Percentiles rank a stretch among this genome's conserved stretches.
Conservation (phyloP, 345 rosid genomes). For the Aethionema arabicum region DNA sequence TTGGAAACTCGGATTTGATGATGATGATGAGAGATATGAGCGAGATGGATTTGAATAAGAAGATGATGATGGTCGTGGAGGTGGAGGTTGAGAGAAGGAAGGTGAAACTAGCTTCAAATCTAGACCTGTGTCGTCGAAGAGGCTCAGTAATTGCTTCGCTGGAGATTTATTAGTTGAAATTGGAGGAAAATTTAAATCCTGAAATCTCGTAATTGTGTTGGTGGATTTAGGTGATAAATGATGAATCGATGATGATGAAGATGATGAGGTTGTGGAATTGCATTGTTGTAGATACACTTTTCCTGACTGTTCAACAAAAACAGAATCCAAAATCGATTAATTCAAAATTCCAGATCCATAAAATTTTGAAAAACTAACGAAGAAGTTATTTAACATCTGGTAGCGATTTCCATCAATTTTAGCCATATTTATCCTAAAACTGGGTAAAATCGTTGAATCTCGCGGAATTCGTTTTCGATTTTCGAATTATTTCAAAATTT, state of each 20-base stretch:
- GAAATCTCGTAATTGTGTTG: slow-evolving; percentile 46
- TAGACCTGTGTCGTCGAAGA: slow-evolving; percentile 50
- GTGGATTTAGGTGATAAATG: slow-evolving; percentile 33
- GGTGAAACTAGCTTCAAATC: slow-evolving; percentile 45
- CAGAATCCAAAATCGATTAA: slow-evolving; percentile 47
- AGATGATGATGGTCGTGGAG: background rate
- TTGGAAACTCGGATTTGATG: slow-evolving; percentile 40
- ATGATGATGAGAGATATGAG: slow-evolving; percentile 31
- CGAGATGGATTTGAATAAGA: slow-evolving; percentile 15
- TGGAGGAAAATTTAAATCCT: slow-evolving; percentile 64
- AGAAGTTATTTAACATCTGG: no score
- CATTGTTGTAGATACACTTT: slow-evolving; percentile 71
- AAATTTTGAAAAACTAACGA: no score
- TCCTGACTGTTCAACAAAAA: slow-evolving; percentile 68
- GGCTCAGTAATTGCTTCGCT: slow-evolving; percentile 39
- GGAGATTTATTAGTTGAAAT: slow-evolving; percentile 21
- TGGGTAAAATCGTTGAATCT: background rate
- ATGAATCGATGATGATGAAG: slow-evolving; percentile 20
- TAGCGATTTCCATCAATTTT: no score
- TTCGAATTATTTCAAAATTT: background rate
- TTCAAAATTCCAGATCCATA: background rate
- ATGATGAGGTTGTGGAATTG: slow-evolving; percentile 42
- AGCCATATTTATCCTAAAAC: background rate
- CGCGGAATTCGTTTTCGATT: background rate
- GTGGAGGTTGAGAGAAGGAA: background rate